These are phyloP conservation scores for Cercospora sp. DNA, from an alignment of 2,329 filamentous ascomycete species.

Conservation along the genomic window DNA sequence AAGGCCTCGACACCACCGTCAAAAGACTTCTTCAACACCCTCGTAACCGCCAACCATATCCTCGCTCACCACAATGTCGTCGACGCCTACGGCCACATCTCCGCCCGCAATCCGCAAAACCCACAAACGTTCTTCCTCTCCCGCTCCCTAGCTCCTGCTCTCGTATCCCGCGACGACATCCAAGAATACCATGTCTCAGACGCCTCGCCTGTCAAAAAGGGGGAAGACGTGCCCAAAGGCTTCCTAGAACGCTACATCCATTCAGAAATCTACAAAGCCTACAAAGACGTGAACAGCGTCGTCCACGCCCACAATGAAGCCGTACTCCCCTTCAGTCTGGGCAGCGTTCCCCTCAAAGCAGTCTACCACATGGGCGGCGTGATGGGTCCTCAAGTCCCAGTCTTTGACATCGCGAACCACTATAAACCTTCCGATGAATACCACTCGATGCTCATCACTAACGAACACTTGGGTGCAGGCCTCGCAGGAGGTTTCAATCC, in stretches of 20 bases:
- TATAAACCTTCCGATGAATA: slow-evolving; percentile 34
- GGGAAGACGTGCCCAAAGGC: slow-evolving; percentile 27
- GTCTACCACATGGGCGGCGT: slow-evolving; percentile 49
- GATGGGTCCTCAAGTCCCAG: slow-evolving; percentile 33
- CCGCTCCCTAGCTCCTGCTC: slow-evolving; percentile 46
- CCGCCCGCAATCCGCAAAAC: slow-evolving; percentile 41
- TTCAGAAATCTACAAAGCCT: slow-evolving; percentile 48
- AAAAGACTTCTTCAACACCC: slow-evolving; percentile 35
- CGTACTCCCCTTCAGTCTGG: slow-evolving; percentile 48
- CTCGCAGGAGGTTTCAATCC: slow-evolving; percentile 39
- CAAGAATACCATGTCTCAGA: slow-evolving; percentile 49
- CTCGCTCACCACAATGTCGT: slow-evolving; percentile 38
- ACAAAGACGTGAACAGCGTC: slow-evolving; percentile 46
- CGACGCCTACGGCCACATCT: slow-evolving; percentile 42
- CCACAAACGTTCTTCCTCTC: slow-evolving; percentile 49
- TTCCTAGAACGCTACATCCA: slow-evolving; percentile 51
- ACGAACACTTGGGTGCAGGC: slow-evolving; percentile 37
- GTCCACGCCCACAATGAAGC: slow-evolving; percentile 48
- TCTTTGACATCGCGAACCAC: slow-evolving; percentile 40
- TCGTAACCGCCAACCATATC: slow-evolving; percentile 43
- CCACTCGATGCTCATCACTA: slow-evolving; percentile 41
- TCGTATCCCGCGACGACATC: slow-evolving; percentile 46
- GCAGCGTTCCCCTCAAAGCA: slow-evolving; percentile 46
- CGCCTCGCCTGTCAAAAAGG: slow-evolving; percentile 36
- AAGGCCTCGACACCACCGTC: slow-evolving; percentile 34